These are phyloP conservation scores for Pythium brassicae DNA, from an alignment of 352 stramenopile genomes.

Conservation along the genomic window DNA sequence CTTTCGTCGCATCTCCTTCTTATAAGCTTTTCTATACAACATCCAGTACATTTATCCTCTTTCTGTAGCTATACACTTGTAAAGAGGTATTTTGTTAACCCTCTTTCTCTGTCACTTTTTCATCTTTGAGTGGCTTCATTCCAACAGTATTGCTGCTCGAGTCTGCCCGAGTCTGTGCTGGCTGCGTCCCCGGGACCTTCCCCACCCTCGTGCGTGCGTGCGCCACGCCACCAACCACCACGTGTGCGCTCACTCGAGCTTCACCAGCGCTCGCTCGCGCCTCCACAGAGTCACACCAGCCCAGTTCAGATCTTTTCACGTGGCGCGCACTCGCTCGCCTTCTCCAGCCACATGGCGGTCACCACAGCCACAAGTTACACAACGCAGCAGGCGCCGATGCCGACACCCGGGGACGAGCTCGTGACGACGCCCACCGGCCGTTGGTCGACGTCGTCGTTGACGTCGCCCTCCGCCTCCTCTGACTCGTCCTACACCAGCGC, in stretches of 20 bases:
- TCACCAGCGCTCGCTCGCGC: not conserved
- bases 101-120: no score
- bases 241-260: not conserved
- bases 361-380: not conserved
- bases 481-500: not conserved
- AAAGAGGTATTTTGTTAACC: no score
- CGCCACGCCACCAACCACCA: no score
- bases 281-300: constrained; percentile 17
- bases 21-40: no score
- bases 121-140: no score
- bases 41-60: no score
- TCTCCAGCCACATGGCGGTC: constrained; percentile 1
- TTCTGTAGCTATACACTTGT: no score
- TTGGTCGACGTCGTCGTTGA: constrained; percentile 2
- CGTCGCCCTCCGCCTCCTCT: not conserved
- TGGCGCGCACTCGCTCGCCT: not conserved
- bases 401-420: not conserved
- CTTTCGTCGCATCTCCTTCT: no score
- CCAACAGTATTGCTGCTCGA: no score
- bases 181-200: no score
- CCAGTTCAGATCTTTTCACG: constrained; percentile 24
- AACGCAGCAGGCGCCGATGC: not conserved
- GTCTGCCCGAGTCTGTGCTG: no score
- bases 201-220: not conserved
- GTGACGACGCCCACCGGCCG: not conserved